Conservation (phyloP, 2,329 filamentous ascomycete genomes). For the Alternaria tenuissima region DNA sequence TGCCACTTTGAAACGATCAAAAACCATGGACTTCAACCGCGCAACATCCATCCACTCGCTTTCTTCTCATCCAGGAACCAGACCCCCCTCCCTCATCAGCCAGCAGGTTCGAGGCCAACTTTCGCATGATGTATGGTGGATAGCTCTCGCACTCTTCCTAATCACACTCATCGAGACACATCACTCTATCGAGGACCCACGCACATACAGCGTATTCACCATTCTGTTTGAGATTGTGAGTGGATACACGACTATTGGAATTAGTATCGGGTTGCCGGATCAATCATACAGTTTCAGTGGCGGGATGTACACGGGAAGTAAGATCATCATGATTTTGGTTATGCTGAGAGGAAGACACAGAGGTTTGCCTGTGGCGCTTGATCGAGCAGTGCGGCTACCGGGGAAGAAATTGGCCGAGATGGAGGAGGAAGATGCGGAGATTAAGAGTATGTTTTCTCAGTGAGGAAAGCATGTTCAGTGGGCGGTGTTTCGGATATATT, state of each 20-base stretch:
- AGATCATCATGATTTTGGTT: constrained; percentile 30
- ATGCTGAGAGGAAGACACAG: constrained; percentile 32
- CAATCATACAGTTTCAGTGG: constrained; percentile 33
- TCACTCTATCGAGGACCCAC: constrained; percentile 30
- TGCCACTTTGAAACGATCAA: constrained; percentile 16
- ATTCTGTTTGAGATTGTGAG: constrained; percentile 34
- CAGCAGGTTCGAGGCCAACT: constrained; percentile 35
- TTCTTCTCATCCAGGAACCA: constrained; percentile 19
- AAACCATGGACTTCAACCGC: constrained; percentile 29
- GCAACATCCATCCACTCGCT: constrained; percentile 30
- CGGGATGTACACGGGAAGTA: constrained; percentile 32
- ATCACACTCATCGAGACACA: constrained; percentile 35
- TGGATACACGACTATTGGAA: constrained; percentile 33
- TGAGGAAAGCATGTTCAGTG: neutral
- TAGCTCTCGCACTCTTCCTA: constrained; percentile 31
- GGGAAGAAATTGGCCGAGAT: constrained; percentile 28
- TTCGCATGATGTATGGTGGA: constrained; percentile 35
- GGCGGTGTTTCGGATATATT: neutral
- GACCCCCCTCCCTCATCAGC: constrained; percentile 28
- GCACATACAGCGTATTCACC: constrained; percentile 31
- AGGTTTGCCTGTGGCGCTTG: constrained; percentile 31
- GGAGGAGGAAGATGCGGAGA: constrained; percentile 33
- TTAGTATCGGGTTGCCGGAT: constrained; percentile 31
- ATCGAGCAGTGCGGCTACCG: constrained; percentile 31
- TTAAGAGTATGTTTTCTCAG: constrained; percentile 25